Conservation (phyloP, 805 yeast species). For the Blastobotrys terrestris region DNA sequence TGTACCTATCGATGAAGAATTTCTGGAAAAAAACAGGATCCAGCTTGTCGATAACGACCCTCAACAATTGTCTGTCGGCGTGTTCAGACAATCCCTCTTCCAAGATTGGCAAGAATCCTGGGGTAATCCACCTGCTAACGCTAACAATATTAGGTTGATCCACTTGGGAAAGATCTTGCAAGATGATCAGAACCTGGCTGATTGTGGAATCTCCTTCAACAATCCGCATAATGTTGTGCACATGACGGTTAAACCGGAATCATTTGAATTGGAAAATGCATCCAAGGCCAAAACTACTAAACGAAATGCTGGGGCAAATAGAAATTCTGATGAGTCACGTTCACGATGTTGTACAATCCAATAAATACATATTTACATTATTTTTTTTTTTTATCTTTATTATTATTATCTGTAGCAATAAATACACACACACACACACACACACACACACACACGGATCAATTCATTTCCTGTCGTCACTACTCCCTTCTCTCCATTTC, state of each 20-base stretch:
- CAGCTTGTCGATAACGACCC: slow-evolving; percentile 13
- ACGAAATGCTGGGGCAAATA: neutral
- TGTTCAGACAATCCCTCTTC: slow-evolving; percentile 18
- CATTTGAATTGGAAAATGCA: slow-evolving; percentile 19
- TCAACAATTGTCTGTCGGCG: slow-evolving; percentile 15
- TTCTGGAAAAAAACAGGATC: slow-evolving; percentile 16
- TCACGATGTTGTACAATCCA: slow-evolving; percentile 3
- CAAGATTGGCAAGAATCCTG: slow-evolving; percentile 22
- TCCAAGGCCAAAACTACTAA: neutral
- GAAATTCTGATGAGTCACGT: neutral
- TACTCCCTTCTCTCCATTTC: slow-evolving; percentile 17
- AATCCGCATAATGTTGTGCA: slow-evolving; percentile 27
- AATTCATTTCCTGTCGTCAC: neutral
- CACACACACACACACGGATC: too few relatives aligned
- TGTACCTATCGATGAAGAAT: slow-evolving; percentile 16
- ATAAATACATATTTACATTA: neutral
- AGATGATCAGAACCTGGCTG: slow-evolving; percentile 18
- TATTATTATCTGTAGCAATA: neutral
- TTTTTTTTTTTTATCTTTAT: neutral
- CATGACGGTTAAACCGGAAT: slow-evolving; percentile 28
- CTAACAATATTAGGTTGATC: slow-evolving; percentile 24
- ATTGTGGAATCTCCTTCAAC: slow-evolving; percentile 16
- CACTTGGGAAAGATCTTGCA: slow-evolving; percentile 29
- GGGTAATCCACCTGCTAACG: slow-evolving; percentile 19
- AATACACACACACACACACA: neutral